Evolutionary conservation across 768 basidiomycete genomes (phyloP), one percentile per base, ranked within the genome.

Genomic region (Candolleomyces efflorescens): DNA sequence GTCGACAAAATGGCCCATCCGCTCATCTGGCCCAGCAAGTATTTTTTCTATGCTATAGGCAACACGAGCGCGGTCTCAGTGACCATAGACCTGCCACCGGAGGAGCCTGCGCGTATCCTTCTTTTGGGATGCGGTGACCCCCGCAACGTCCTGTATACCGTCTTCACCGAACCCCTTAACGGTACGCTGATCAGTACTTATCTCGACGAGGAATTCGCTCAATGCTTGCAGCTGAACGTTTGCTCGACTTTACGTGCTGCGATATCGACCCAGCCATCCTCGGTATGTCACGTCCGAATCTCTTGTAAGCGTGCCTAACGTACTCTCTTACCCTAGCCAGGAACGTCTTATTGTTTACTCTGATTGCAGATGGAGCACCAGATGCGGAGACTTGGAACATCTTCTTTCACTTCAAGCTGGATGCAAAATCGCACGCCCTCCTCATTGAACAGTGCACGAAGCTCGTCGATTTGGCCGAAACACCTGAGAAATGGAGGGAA

Each of bases 81-180:
- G n/a, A 78, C 79, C 3, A 68, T 77, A 54, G 72, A 77, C 37
- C 64, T 86, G 3, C 66, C 79, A 53, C 76, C 78, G 0, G 82
- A 82, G 59, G 67, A 75, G 53, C 54, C 67, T 20, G 82, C 80
- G 4, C 65, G 75, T 15, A 64, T 84, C 18, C 71, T 86, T 2
- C 74, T 84, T 18, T 69, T 84, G 20, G 83, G 78, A 20, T 85
- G 83, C 60, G 83, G 83, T 18, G 85, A 86, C 62, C 78, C 80
- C 10, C 68, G 82, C 20, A 81, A 76, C 54, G 75, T 85, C 15
- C 58, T 85, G 15, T 82, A 80, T 63, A 84, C 82, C 0, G 56
- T 82, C 0, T 68, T 67, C 59, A 60, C 64, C 15, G 73, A 75
- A 57, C 60, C 59, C 20, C 57, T 43, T 11, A 37, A 55, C 22